Conservation (phyloP, 106 monocot genomes). For the Dendrobium nobile region DNA sequence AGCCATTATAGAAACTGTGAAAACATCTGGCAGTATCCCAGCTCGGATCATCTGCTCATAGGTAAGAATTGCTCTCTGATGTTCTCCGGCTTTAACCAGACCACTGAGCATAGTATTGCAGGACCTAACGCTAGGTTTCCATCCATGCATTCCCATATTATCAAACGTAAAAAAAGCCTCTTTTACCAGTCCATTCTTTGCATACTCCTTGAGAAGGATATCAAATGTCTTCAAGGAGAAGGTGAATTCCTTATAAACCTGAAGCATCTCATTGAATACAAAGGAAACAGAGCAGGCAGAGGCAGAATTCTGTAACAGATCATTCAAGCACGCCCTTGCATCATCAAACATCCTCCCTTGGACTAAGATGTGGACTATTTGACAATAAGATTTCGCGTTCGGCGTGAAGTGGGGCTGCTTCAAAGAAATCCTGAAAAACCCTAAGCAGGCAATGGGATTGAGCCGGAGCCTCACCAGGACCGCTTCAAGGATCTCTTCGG, state of each 20-base stretch:
- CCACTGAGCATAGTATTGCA: conserved; percentile 57
- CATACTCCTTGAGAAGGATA: conserved; percentile 64
- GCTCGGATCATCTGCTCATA: conserved; percentile 52
- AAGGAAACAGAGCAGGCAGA: conserved; percentile 4
- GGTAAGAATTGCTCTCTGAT: conserved; percentile 25
- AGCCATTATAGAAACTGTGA: conserved; percentile 60
- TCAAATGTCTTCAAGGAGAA: conserved; percentile 76
- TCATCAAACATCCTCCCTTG: conserved; percentile 49
- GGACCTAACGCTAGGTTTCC: conserved; percentile 65
- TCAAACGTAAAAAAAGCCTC: conserved; percentile 80
- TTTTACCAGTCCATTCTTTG: conserved; percentile 30
- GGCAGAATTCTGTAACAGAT: conserved; percentile 15
- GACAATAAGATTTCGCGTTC: conserved; percentile 34
- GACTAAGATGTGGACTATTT: conserved; percentile 64
- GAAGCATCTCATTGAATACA: conserved; percentile 52
- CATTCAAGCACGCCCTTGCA: conserved; percentile 30
- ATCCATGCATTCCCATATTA: conserved; percentile 67
- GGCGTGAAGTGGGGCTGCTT: conserved; percentile 47
- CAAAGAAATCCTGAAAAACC: conserved; percentile 52
- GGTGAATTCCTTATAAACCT: conserved; percentile 57
- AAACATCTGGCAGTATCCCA: conserved; percentile 67
- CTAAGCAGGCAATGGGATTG: conserved; percentile 53
- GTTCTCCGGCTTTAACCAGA: conserved; percentile 44
- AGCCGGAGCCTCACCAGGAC: conserved; percentile 62
- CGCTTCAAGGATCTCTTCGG: conserved; percentile 54